Conservation (phyloP, 2,329 filamentous ascomycete genomes). For the Cladosporium oxysporum region DNA sequence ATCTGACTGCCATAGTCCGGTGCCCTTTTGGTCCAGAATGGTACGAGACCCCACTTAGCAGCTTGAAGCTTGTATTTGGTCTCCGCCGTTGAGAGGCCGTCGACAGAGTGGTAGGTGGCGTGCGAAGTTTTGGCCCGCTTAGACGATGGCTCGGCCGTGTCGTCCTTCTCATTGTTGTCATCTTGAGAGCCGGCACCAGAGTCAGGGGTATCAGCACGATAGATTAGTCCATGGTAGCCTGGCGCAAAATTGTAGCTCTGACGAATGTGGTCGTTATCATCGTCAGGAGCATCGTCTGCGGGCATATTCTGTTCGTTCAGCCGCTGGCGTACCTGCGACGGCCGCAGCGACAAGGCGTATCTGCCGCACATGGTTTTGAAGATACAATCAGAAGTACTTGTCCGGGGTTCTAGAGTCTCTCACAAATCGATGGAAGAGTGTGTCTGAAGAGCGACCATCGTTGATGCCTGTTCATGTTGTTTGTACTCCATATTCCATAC, state of each 20-base stretch:
- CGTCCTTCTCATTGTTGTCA: constrained; percentile 28
- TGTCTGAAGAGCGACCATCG: too few relatives aligned
- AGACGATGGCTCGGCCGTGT: constrained; percentile 28
- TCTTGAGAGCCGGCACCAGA: not conserved
- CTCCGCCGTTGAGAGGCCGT: constrained; percentile 34
- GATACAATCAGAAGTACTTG: too few relatives aligned
- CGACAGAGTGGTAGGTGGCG: constrained; percentile 20
- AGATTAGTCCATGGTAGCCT: constrained; percentile 80
- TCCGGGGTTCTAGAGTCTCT: too few relatives aligned
- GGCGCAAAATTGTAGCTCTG: constrained; percentile 93
- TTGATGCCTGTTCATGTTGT: not conserved
- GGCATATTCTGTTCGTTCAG: constrained; percentile 74
- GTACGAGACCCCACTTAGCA: constrained; percentile 96
- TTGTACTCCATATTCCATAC: not conserved
- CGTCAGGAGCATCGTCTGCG: constrained; percentile 66
- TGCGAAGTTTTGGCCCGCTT: constrained; percentile 31
- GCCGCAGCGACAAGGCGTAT: constrained; percentile 62
- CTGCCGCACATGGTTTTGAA: constrained; percentile 63
- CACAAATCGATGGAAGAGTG: too few relatives aligned
- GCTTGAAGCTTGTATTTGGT: constrained; percentile 78
- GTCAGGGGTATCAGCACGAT: constrained; percentile 71
- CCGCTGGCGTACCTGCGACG: constrained; percentile 72
- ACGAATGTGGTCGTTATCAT: constrained; percentile 71
- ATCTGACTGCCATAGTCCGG: constrained; percentile 76
- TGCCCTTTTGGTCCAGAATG: constrained; percentile 86